Percentiles rank a stretch among this genome's conserved stretches.
Evolutionary conservation across 1,284 basidiomycete species (phyloP).

Genomic region (Kalmanozyma brasiliensis): DNA sequence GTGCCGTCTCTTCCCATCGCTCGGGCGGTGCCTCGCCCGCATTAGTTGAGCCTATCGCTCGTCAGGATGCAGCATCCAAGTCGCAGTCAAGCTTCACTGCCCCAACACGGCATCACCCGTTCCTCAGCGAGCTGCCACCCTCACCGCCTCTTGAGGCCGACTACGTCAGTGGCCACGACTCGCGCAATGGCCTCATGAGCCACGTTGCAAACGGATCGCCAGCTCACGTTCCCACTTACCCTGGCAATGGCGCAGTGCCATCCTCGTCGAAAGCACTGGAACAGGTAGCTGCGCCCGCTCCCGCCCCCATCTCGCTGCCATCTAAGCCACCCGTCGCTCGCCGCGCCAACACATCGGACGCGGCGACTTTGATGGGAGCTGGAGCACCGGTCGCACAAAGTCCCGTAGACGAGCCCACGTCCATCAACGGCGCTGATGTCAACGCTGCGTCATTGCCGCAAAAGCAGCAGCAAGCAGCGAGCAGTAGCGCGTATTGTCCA

Average conservation of each 20-base stretch:
- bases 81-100: slow-evolving; percentile 48
- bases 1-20: slow-evolving; percentile 3
- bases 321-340: slow-evolving; percentile 39
- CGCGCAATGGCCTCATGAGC: slow-evolving; percentile 43
- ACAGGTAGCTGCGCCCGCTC: neutral
- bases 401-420: slow-evolving; percentile 23
- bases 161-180: slow-evolving; percentile 36
- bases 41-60: slow-evolving; percentile 5
- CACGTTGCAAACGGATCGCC: slow-evolving; percentile 22
- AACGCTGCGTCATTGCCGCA: slow-evolving; percentile 8
- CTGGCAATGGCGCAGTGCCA: slow-evolving; percentile 3
- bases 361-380: slow-evolving; percentile 11
- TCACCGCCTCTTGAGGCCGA: slow-evolving; percentile 59
- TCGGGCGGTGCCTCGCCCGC: slow-evolving; percentile 3
- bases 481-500: slow-evolving; percentile 3
- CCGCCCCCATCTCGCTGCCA: slow-evolving; percentile 11
- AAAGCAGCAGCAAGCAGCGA: slow-evolving; percentile 8
- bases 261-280: neutral
- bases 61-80: slow-evolving; percentile 39
- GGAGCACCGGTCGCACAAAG: neutral
- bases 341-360: slow-evolving; percentile 38
- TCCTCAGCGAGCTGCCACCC: slow-evolving; percentile 60
- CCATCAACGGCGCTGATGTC: neutral
- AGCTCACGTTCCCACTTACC: slow-evolving; percentile 9
- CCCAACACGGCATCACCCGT: slow-evolving; percentile 49